Conservation (phyloP, 1,284 basidiomycete species). For the Earliella scabrosa region DNA sequence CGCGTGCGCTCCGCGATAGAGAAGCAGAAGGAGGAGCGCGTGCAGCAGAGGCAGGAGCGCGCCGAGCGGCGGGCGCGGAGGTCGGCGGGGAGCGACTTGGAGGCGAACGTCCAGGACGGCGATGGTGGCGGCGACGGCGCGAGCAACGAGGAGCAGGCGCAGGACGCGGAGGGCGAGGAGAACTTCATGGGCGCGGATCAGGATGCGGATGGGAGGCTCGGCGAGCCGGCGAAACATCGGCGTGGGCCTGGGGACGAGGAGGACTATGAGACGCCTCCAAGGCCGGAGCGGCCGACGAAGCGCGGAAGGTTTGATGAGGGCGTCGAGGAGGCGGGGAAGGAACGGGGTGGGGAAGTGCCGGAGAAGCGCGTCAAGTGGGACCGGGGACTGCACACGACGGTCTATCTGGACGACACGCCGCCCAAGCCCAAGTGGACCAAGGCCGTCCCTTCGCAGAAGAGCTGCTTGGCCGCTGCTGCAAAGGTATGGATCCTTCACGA, state of each 20-base stretch:
- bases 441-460: conserved; percentile 50
- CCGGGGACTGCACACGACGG: conserved; percentile 62
- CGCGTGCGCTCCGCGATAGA: conserved; percentile 76
- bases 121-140: background rate
- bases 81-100: conserved; percentile 44
- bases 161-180: conserved; percentile 8
- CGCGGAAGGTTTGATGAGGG: conserved; percentile 41
- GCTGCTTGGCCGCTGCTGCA: conserved; percentile 66
- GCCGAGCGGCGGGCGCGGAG: conserved; percentile 65
- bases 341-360: conserved; percentile 74
- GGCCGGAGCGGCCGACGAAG: conserved; percentile 41
- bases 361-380: conserved; percentile 81
- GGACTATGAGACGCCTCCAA: conserved; percentile 73
- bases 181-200: conserved; percentile 34
- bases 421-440: conserved; percentile 49
- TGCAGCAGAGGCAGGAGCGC: conserved; percentile 60
- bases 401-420: conserved; percentile 64
- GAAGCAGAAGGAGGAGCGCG: conserved; percentile 72
- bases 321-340: conserved; percentile 38
- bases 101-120: conserved; percentile 12
- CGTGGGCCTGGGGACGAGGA: conserved; percentile 82
- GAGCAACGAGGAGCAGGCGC: conserved; percentile 10
- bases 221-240: conserved; percentile 48
- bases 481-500: conserved; percentile 51
- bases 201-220: no score